Evolutionary conservation across 345 rosid species (phyloP), one percentile per base, ranked within the genome.

Genomic region (Corchorus capsularis): DNA sequence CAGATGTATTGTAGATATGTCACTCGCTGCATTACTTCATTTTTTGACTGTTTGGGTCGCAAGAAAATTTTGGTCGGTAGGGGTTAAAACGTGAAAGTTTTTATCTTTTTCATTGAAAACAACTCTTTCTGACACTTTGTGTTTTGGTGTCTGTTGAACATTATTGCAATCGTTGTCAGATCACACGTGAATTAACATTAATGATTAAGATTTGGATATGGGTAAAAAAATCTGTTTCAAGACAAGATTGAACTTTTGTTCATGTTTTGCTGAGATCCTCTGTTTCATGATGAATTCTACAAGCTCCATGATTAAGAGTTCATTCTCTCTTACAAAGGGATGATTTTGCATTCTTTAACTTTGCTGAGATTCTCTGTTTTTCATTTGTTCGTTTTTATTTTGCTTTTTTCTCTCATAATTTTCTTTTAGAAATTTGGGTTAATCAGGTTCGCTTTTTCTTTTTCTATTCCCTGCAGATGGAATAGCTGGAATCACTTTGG

Each of bases 401-500:
- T 12, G 12, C 13, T 32, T 57, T 56, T 56, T 11, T 4, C 12
- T 16, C 37, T 27, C 16, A 8, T 64, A 10, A 13, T 35, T 34
- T 63, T 52, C 52, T 52, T 63, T n/a, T 35, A 15, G 2, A 14
- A 45, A 27, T 22, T 16, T n/a, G 49, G 53, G 46, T 63, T 47
- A 65, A 55, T 43, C 22, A 15, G 37, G 49, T 37, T 34, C 54
- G 0, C 20, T 64, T 14, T 22, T 20, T 14, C 15, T 54, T 43
- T 57, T 71, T 11, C 10, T 69, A n/a, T 45, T 78, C 64, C 19
- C 1, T 85, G 84, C 74, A 96, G 98, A 76, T 96, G 98, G 99
- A 96, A 91, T 65, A 93, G 98, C 79, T 96, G 99, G 98, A 96
- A 96, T 69, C 98, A 96, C 83, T 93, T 92, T 68, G 14, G 56